Percentiles rank a stretch among this genome's conserved stretches.
Conservation (phyloP, 257 asterid species). For the Rauvolfia tetraphylla region DNA sequence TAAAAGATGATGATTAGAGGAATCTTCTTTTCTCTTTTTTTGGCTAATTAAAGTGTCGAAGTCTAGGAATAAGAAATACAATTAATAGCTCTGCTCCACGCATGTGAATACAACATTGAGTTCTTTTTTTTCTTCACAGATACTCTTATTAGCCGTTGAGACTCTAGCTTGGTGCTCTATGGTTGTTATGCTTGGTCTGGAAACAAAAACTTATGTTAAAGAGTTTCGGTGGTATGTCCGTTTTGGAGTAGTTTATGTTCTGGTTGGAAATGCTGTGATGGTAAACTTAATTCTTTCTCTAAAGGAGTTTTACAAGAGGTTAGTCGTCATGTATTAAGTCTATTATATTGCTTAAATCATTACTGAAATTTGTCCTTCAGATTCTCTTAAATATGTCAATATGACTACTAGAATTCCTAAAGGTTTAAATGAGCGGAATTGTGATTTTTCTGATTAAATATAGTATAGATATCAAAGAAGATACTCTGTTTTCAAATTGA, state of each 20-base stretch:
- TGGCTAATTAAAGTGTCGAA: not conserved
- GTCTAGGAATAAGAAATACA: not conserved
- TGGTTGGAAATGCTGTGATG: constrained; percentile 84
- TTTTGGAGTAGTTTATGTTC: constrained; percentile 69
- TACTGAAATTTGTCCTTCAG: not conserved
- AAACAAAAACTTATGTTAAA: constrained; percentile 63
- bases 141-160: constrained; percentile 60
- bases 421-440: not conserved
- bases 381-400: not conserved
- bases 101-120: constrained; percentile 2
- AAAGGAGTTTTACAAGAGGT: constrained; percentile 58
- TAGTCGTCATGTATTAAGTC: constrained; percentile 32
- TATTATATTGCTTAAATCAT: not conserved
- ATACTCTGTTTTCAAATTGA: not conserved
- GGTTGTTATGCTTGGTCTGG: constrained; percentile 67
- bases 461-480: no score
- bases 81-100: not conserved
- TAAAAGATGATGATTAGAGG: not conserved
- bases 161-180: constrained; percentile 80
- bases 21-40: not conserved
- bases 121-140: constrained; percentile 27
- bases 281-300: constrained; percentile 59
- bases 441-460: not conserved
- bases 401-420: not conserved
- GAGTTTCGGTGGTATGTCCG: constrained; percentile 89